A percentile compares a stretch with the other conserved stretches of the same genome.
Evolutionary conservation across 148 eudicot species (phyloP).

Genomic region (Camellia lanceoleosa): DNA sequence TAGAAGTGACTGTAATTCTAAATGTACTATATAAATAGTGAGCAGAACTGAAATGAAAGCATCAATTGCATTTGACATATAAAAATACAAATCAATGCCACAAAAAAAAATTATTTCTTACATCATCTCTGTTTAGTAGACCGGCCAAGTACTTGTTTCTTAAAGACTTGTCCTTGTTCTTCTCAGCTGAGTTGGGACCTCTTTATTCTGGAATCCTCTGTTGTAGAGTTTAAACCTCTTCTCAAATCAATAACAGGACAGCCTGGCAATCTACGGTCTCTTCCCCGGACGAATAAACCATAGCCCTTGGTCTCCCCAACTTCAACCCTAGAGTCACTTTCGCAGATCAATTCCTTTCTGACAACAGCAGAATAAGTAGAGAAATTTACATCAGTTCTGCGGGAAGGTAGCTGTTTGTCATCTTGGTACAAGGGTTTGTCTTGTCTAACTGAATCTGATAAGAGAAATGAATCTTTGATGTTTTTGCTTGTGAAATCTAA

Average conservation of each 20-base stretch:
- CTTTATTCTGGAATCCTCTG: slow-evolving; percentile 5
- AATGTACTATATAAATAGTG: no score
- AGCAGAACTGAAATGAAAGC: no score
- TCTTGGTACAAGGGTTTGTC: slow-evolving; percentile 49
- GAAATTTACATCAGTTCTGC: slow-evolving; percentile 86
- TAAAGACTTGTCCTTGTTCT: no score
- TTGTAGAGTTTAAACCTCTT: slow-evolving; percentile 51
- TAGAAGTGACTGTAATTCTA: no score
- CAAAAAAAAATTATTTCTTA: no score
- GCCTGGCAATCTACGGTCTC: slow-evolving; percentile 72
- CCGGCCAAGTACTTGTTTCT: no score
- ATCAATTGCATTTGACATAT: no score
- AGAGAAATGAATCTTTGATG: slow-evolving; percentile 64
- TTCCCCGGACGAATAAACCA: slow-evolving; percentile 55
- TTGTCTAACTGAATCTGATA: slow-evolving; percentile 62
- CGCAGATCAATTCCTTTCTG: slow-evolving; percentile 72
- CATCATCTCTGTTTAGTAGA: no score
- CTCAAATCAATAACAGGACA: slow-evolving; percentile 45
- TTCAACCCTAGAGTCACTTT: slow-evolving; percentile 79
- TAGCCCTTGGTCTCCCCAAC: slow-evolving; percentile 84
- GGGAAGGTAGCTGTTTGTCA: slow-evolving; percentile 67
- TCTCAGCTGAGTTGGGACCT: no score
- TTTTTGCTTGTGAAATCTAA: slow-evolving; percentile 67
- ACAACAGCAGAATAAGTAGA: slow-evolving; percentile 76
- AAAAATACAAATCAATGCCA: no score